Base-by-base conservation (phyloP, 1,284 basidiomycete species). In the Meripilus lineatus region DNA sequence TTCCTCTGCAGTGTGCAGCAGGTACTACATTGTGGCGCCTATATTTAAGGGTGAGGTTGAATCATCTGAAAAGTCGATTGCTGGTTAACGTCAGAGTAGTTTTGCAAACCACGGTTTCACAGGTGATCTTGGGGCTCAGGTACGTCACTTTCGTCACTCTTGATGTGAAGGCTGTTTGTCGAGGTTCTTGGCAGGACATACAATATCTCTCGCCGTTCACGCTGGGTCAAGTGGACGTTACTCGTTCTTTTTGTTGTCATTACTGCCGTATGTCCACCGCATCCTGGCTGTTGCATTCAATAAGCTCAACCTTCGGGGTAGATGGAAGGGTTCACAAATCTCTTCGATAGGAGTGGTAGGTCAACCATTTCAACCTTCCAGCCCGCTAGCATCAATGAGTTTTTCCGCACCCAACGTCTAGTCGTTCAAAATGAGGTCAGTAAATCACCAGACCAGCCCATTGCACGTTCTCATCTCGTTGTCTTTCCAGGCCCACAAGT, bases 91-190 rank as follows among this genome's bases (percentile, higher is more conserved):
- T 30, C 38, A 17, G 8, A 8, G 33, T 22, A 81, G 77, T 74
- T 13, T 37, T 77, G 14, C 78, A 79, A 55, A 64, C 64, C 0
- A 72, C 74, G 67, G 65, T 76, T 11, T 77, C 77, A 4, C 75
- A 81, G 52, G 59, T 69, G 17, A 77, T 81, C 46, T 55, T 81
- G 38, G 75, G 71, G 15, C 24, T 15, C 37, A 25, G 15, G 34
- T 25, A 10, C 15, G 41, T 18, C 38, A 28, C 20, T 34, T 26
- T 18, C 51, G 17, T 20, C 38, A 18, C 38, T 11, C 28, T 30
- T 30, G 8, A 8, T 30, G n/a, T 30, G 10, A 30, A 10, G 10
- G 10, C 8, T 41, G 28, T 4, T 11, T 20, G 13, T 22, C 15
- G n/a, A 32, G 14, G 38, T 20, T 14, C 14, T 40, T 25, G 6